phyloP scores from a whole-genome alignment of 768 basidiomycete genomes.

The Coprinopsis sp. region DNA sequence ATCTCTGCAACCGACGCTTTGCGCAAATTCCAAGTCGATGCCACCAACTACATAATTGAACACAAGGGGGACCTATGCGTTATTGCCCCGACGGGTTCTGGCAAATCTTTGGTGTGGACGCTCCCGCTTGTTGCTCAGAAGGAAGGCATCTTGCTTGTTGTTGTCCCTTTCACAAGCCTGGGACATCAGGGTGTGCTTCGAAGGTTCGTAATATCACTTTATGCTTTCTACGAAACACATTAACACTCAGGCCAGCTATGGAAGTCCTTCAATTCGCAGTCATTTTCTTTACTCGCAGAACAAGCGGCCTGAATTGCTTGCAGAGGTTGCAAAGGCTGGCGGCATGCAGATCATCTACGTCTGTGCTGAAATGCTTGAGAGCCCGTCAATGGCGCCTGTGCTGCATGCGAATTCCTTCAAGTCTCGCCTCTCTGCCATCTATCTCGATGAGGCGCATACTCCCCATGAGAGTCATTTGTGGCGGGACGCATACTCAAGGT shows the following conservation, averaged over 20 bases:
- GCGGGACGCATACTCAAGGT: slow-evolving; percentile 12
- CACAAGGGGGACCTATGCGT: slow-evolving; percentile 14
- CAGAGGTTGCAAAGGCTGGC: slow-evolving; percentile 8
- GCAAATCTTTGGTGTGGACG: slow-evolving; percentile 18
- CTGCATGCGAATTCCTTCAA: slow-evolving; percentile 14
- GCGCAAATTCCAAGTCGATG: slow-evolving; percentile 19
- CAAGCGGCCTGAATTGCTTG: slow-evolving; percentile 5
- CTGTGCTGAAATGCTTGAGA: slow-evolving; percentile 24
- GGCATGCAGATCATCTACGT: slow-evolving; percentile 16
- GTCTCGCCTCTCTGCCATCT: slow-evolving; percentile 16
- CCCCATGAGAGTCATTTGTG: slow-evolving; percentile 14
- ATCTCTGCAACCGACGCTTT: too few species aligned
- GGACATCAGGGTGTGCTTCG: slow-evolving; percentile 17
- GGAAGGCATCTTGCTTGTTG: slow-evolving; percentile 17
- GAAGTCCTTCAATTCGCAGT: slow-evolving; percentile 1
- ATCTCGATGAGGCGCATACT: slow-evolving; percentile 19
- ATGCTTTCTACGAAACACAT: background rate
- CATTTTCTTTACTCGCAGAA: slow-evolving; percentile 13
- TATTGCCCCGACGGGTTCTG: slow-evolving; percentile 18
- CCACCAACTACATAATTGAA: slow-evolving; percentile 14
- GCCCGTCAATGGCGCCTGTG: slow-evolving; percentile 16
- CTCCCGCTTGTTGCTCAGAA: slow-evolving; percentile 18
- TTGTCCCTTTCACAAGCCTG: slow-evolving; percentile 21
- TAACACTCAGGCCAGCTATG: slow-evolving; percentile 6
- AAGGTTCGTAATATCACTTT: slow-evolving; percentile 4